phyloP scores from a whole-genome alignment of 1,139 yeast species.

The Hyphopichia fennica region DNA sequence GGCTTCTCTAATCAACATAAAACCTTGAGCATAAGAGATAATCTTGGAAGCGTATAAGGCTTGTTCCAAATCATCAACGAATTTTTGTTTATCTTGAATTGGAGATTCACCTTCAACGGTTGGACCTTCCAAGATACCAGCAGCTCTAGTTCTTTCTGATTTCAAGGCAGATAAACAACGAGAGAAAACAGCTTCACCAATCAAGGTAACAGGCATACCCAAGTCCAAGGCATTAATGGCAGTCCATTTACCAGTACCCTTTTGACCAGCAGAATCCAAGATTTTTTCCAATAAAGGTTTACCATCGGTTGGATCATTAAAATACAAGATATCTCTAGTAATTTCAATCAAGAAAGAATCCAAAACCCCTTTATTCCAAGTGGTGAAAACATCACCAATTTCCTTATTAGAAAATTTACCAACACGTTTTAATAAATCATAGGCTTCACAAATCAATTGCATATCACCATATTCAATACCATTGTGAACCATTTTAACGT shows the following conservation, averaged over 20 bases:
- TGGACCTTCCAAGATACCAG: constrained; percentile 80
- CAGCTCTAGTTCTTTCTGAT: constrained; percentile 85
- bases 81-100: constrained; percentile 73
- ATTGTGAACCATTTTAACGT: constrained; percentile 99
- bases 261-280: constrained; percentile 96
- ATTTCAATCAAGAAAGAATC: constrained; percentile 97
- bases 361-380: constrained; percentile 97
- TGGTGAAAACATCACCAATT: constrained; percentile 87
- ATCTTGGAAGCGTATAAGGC: constrained; percentile 98
- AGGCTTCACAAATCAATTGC: constrained; percentile 98
- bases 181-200: constrained; percentile 98
- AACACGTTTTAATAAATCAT: constrained; percentile 91
- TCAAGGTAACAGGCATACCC: constrained; percentile 97
- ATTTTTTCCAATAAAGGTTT: constrained; percentile 94
- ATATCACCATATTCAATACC: constrained; percentile 99
- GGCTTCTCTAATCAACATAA: constrained; percentile 98
- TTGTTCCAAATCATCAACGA: constrained; percentile 93
- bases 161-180: constrained; percentile 94
- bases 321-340: constrained; percentile 91
- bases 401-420: constrained; percentile 90
- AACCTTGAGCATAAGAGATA: constrained; percentile 98
- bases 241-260: constrained; percentile 99
- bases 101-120: constrained; percentile 49
- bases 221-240: constrained; percentile 96
- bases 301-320: constrained; percentile 82